Evolutionary conservation across 1,139 yeast species (phyloP).

Genomic region (Insectozyma bohioensis): DNA sequence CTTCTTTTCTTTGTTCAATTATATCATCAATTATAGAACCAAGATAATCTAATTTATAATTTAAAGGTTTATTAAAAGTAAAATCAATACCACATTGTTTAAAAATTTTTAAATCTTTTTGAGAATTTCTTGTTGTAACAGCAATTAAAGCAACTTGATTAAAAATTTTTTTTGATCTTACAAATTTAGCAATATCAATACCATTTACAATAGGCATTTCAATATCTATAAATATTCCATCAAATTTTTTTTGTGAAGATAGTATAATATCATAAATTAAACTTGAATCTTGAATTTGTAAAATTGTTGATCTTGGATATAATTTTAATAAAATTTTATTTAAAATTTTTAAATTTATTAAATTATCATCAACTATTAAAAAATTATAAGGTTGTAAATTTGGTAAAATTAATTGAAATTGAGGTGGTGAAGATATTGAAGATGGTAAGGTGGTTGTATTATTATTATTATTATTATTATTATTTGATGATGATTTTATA

Average conservation of each 20-base stretch:
- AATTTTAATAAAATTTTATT: constrained; percentile 31
- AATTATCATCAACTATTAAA: constrained; percentile 45
- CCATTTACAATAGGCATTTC: constrained; percentile 50
- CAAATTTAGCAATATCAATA: constrained; percentile 33
- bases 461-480: not conserved
- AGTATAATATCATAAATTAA: constrained; percentile 25
- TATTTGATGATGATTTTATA: not conserved
- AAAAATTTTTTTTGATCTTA: constrained; percentile 21
- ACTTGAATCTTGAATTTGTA: constrained; percentile 32
- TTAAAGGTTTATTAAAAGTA: constrained; percentile 45
- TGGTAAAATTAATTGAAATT: constrained; percentile 16
- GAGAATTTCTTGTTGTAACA: constrained; percentile 37
- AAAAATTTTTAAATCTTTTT: constrained; percentile 30
- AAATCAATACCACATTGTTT: constrained; percentile 38
- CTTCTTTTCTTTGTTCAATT: constrained; percentile 12
- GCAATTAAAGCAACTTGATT: constrained; percentile 38
- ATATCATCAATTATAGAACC: constrained; percentile 12
- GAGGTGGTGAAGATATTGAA: constrained; percentile 3
- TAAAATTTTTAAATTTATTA: constrained; percentile 41
- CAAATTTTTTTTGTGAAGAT: constrained; percentile 24
- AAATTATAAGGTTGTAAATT: constrained; percentile 28
- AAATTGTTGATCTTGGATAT: constrained; percentile 34
- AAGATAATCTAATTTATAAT: constrained; percentile 18
- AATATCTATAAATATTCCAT: constrained; percentile 43
- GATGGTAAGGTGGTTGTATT: constrained; percentile 1